phyloP scores from a whole-genome alignment of 2,329 filamentous ascomycete genomes.

The Trichoderma harzianum region DNA sequence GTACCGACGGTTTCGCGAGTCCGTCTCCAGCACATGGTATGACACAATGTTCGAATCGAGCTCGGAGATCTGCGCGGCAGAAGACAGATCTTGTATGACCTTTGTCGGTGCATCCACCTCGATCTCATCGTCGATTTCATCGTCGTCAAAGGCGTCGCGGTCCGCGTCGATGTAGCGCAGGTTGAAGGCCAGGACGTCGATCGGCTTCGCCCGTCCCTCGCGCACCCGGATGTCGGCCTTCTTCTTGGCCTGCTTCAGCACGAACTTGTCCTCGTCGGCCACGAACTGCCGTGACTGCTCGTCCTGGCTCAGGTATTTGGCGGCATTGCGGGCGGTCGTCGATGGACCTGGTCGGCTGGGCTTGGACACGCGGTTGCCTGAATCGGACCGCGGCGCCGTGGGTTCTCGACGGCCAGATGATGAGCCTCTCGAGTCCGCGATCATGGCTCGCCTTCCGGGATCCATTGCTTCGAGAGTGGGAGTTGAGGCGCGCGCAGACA shows the following conservation, averaged over 20 bases:
- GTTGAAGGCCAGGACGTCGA: constrained; percentile 91
- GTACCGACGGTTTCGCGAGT: constrained; percentile 75
- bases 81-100: constrained; percentile 71
- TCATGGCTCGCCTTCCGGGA: constrained; percentile 53
- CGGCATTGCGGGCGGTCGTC: constrained; percentile 29
- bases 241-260: constrained; percentile 95
- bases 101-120: constrained; percentile 75
- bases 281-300: constrained; percentile 81
- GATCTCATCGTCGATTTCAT: constrained; percentile 68
- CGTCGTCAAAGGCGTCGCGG: constrained; percentile 80
- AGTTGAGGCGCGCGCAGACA: not conserved
- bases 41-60: constrained; percentile 76
- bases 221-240: constrained; percentile 94
- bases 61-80: constrained; percentile 61
- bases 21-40: constrained; percentile 80
- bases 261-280: constrained; percentile 92
- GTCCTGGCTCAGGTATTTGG: constrained; percentile 64
- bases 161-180: constrained; percentile 84
- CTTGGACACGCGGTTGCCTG: constrained; percentile 56
- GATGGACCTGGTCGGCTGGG: constrained; percentile 34
- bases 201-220: constrained; percentile 83
- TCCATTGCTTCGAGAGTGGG: constrained; percentile 42
- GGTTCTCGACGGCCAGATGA: constrained; percentile 47
- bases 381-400: constrained; percentile 54
- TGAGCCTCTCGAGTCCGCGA: constrained; percentile 44